phyloP scores from a whole-genome alignment of 148 eudicot species.

The Vaccinium macrocarpon region DNA sequence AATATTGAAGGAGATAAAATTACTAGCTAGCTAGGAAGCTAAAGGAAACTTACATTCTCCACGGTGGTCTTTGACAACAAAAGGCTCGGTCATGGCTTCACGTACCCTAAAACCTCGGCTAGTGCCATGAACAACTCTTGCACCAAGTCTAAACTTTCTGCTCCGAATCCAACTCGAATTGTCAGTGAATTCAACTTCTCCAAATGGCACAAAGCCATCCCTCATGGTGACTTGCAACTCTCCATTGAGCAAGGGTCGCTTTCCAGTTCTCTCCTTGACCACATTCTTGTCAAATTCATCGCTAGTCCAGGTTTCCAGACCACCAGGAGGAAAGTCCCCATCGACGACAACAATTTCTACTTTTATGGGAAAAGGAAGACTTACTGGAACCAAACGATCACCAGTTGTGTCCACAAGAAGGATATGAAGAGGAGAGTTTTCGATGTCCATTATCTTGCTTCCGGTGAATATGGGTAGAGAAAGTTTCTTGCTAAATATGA shows the following conservation, averaged over 20 bases:
- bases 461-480: constrained; percentile 49
- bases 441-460: constrained; percentile 37
- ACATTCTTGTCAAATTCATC: constrained; percentile 41
- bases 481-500: constrained; percentile 32
- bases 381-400: constrained; percentile 20
- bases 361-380: constrained; percentile 38
- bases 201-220: constrained; percentile 33
- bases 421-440: constrained; percentile 41
- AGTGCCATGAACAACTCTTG: constrained; percentile 37
- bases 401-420: constrained; percentile 29
- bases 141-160: constrained; percentile 66
- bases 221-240: constrained; percentile 46
- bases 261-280: constrained; percentile 56
- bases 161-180: constrained; percentile 81
- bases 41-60: constrained; percentile 67
- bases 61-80: constrained; percentile 73
- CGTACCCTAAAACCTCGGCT: constrained; percentile 26
- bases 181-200: constrained; percentile 67
- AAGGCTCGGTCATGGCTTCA: constrained; percentile 60
- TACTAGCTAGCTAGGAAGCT: too few species aligned
- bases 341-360: constrained; percentile 58
- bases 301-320: constrained; percentile 33
- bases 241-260: constrained; percentile 58
- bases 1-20: neutral
- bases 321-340: constrained; percentile 49